Base-by-base conservation (phyloP, 2,329 filamentous ascomycete genomes). In the Verticillium nonalfalfae region DNA sequence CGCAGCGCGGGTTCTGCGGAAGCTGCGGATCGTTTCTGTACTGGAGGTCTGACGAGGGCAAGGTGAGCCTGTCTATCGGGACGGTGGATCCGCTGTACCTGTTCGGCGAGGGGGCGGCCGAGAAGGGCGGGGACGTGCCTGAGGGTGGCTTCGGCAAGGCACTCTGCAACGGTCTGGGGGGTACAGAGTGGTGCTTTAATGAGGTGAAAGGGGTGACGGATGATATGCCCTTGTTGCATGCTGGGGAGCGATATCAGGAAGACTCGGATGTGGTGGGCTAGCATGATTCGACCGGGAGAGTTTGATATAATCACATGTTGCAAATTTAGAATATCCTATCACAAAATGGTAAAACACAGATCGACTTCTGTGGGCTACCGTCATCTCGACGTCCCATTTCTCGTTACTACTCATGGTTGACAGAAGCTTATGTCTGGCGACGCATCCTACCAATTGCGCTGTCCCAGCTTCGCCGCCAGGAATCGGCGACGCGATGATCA, bases 201-300 rank as follows among this genome's bases (percentile, higher is more conserved):
- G 75, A 78, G 68, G 79, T 85, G 39, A 69, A 71, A 21, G 82
- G 80, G 1, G 76, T 82, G 56, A 83, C 80, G 14, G 79, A 83
- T 63, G 68, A 71, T 52, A 66, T 79, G 56, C 65, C 62, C 1
- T n/a, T 65, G 56, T 14, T 65, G 36, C 58, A 33, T 1, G 57
- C 57, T 5, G 62, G 62, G 1, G 2, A 39, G 38, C 58, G 64
- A 13, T 15, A 31, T 4, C 58, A 56, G 11, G 18, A 33, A 18
- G 60, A 35, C 15, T 9, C 36, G 5, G 18, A 33, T 26, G 45
- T 11, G 54, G 5, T 57, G 9, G 26, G 26, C 3, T 31, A 31
- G 26, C 5, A 31, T 31, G 26, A 31, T 31, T 31, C 26, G 26
- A 3, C 26, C 26, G 45, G 10, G n/a, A 4, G 18, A 1, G 45